Evolutionary conservation across 805 yeast genomes (phyloP), one percentile per base, ranked within the genome.

Genomic region (Lipomyces orientalis): DNA sequence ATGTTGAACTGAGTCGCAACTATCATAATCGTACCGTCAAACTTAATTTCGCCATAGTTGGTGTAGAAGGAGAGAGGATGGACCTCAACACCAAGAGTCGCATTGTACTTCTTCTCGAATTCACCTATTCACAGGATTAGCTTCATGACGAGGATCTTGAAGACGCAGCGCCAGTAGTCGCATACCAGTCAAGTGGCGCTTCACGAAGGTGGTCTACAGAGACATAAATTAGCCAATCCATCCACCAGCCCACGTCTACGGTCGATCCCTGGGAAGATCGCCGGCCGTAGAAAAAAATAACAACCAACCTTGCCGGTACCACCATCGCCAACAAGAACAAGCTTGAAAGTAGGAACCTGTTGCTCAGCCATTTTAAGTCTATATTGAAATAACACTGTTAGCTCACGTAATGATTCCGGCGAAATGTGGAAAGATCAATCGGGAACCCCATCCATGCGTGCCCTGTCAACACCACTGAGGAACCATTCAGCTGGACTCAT

Each of bases 281-380:
- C 5, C 22, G 8, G 0, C n/a, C 9, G 9, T 9, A 3, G 16
- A 43, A 43, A 43, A 4, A 43, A 43, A 43, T n/a, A 4, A 43
- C 16, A n/a, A 83, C 87, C 73, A 77, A 85, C 88, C 83, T 95
- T 95, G 85, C 99, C 99, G 83, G 99, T 95, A 88, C 99, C 99
- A 87, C 99, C 99, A 81, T 95, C 99, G 81, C 99, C 99, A 84
- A 95, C 99, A 79, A 95, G 89, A 78, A 95, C 99, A 82, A 95
- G 88, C 86, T 95, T 95, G 84, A 95, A 95, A 75, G 97, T 91
- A 76, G 99, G 98, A 82, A 93, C 96, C 67, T 80, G 78, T 31
- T 59, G 62, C 61, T 68, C 71, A 58, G 70, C 67, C 72, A 69
- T 69, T 61, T 51, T 64, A 7, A 9, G 58, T 64, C 29, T 60